Evolutionary conservation across 2,329 filamentous ascomycete genomes (phyloP), one percentile per base, ranked within the genome.

Genomic region (Drechslera avenae): DNA sequence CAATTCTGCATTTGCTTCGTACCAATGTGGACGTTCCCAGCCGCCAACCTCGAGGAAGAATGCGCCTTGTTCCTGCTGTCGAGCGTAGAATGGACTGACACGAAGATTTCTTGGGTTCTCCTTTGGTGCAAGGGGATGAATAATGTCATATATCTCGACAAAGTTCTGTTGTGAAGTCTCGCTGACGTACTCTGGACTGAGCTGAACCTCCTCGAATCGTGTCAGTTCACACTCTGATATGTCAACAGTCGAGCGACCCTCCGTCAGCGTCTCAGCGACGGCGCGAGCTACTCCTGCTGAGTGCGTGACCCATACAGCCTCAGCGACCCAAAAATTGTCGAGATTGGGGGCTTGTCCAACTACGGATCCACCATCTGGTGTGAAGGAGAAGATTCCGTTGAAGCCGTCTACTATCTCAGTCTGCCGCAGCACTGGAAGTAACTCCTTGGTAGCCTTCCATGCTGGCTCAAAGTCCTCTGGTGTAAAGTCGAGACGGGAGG

Each of bases 301-400:
- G 56, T 87, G 84, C 14, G 84, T 87, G 1, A 86, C 84, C 84
- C 84, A 87, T 0, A 87, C 83, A 4, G 84, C 84, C 59, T 87
- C 84, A 0, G 84, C 84, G 1, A 87, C 82, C 57, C 78, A 86
- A 69, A 87, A 86, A 10, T 82, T 82, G 37, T 86, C 81, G 0
- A 87, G 68, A 12, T 77, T 78, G 5, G 84, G 83, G 0, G 82
- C 76, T 59, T 81, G 78, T 2, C 84, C 84, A 2, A 87, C 75
- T 0, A 87, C 75, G 0, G 84, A 81, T 0, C 82, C 83, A 1
- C 84, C 84, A 44, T 87, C 84, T 0, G 84, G 84, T 0, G 84
- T 87, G 62, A 87, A 87, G 0, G 84, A 87, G 68, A 87, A 84
- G 59, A 87, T 79, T 2, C 84, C 84, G 59, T 87, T 87, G 76